A percentile compares a stretch with the other conserved stretches of the same genome.
These are phyloP conservation scores for Carallia pectinifolia DNA, from an alignment of 345 rosid genomes.

Conservation along the genomic window DNA sequence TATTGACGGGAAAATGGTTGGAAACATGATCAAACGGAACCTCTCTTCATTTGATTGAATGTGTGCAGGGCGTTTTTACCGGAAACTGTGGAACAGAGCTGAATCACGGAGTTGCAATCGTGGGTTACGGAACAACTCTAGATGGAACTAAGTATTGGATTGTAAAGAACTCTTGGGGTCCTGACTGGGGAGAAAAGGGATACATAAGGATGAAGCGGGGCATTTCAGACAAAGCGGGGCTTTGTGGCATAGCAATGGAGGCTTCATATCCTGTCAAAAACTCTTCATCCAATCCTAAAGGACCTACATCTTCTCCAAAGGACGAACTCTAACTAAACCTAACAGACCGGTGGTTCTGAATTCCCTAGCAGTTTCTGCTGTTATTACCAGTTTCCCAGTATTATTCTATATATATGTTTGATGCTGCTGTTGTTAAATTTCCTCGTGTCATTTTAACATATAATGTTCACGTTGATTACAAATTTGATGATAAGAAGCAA, in stretches of 20 bases:
- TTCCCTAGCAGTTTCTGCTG: background rate
- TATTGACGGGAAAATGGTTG: too few relatives aligned
- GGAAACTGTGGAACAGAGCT: slow-evolving; percentile 61
- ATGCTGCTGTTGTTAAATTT: background rate
- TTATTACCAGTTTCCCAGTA: background rate
- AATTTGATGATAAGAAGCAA: too few relatives aligned
- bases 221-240: slow-evolving; percentile 40
- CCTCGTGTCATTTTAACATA: background rate
- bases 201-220: slow-evolving; percentile 62
- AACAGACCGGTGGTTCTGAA: background rate
- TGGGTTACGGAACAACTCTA: slow-evolving; percentile 55
- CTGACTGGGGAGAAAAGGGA: slow-evolving; percentile 74
- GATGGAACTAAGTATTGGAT: slow-evolving; percentile 67
- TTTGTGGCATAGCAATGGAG: slow-evolving; percentile 75
- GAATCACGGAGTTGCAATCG: slow-evolving; percentile 58
- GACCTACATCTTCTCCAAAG: slow-evolving; percentile 23
- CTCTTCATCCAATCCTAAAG: slow-evolving; percentile 36
- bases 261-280: slow-evolving; percentile 71
- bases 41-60: background rate
- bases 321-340: slow-evolving; percentile 45
- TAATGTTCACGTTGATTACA: background rate
- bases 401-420: background rate
- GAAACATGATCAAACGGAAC: background rate
- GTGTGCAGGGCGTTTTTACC: slow-evolving; percentile 52
- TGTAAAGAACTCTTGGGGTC: slow-evolving; percentile 72